Base-by-base conservation (phyloP, 371 early-diverging fungal genomes). In the Syncephalastrum sp. region DNA sequence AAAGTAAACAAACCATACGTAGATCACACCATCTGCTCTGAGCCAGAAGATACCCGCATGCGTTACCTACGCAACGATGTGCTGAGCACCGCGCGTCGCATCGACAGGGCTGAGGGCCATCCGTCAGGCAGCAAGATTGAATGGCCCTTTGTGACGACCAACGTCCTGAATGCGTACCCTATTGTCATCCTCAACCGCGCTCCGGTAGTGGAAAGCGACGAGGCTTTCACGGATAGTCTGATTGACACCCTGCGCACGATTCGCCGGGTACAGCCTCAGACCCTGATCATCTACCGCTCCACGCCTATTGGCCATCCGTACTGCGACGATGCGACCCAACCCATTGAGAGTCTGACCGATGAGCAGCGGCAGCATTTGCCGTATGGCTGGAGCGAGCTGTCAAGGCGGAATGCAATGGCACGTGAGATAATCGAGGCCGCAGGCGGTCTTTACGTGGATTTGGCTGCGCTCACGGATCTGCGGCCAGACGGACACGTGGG, bases 401-500 rank as follows among this genome's bases (percentile, higher is more conserved):
- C 67, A 19, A 61, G 83, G 42, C 74, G 84, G 53, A 83, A 85
- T 60, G 67, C 67, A 4, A 72, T 85, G 55, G 84, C 86, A 45
- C 73, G 70, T 48, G 75, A 60, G 17, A 68, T 84, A 42, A 72
- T 83, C 5, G 80, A 83, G 57, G 74, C 75, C 4, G 82, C 81
- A 1, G 86, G 86, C 6, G 86, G 86, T 3, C 53, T 85, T 17
- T 85, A 63, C 64, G 42, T 84, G 42, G 83, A 85, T 60, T 59
- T 82, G 14, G 86, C 79, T 27, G 68, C 75, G 2, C 65, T 82
- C 69, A 63, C 70, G 21, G 79, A 80, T 47, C 45, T 65, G 43
- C 63, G 84, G 51, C 79, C 82, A 0, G 86, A 85, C 67, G 86
- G 82, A 0, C 83, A 84, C 63, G 59, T 85, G 29, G 86, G 83